Evolutionary conservation across 495 filamentous ascomycete genomes (phyloP).

Genomic region (Aspergillus indologenus): DNA sequence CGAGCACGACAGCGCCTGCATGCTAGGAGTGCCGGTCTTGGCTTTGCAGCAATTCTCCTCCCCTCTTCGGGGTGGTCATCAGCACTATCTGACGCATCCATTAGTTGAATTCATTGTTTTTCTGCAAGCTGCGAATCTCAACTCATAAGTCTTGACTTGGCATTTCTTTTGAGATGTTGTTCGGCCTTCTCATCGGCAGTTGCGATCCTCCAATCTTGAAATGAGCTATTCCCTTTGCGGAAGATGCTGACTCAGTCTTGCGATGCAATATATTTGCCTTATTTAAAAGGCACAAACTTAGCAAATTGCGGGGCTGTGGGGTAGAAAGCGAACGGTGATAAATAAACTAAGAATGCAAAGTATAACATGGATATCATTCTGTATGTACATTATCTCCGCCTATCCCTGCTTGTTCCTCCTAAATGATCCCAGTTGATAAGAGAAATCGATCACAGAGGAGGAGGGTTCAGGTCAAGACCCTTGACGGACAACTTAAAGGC

Average conservation of each 20-base stretch:
- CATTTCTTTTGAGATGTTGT: background rate
- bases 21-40: background rate
- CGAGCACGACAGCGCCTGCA: constrained; percentile 5
- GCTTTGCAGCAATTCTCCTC: background rate
- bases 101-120: background rate
- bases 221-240: background rate
- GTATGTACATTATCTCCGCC: background rate
- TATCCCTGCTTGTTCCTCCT: too few species aligned
- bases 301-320: background rate
- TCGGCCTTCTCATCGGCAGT: background rate
- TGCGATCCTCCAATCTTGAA: background rate
- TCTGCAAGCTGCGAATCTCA: background rate
- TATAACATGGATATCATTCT: background rate
- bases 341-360: background rate
- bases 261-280: too few species aligned
- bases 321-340: background rate
- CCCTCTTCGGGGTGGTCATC: background rate
- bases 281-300: too few species aligned
- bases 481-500: constrained; percentile 74
- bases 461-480: constrained; percentile 70
- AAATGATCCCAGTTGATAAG: background rate
- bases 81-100: background rate
- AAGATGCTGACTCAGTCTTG: background rate
- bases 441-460: constrained; percentile 45
- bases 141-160: background rate